Conservation (phyloP, 1,139 yeast genomes). For the Geotrichum siamense region DNA sequence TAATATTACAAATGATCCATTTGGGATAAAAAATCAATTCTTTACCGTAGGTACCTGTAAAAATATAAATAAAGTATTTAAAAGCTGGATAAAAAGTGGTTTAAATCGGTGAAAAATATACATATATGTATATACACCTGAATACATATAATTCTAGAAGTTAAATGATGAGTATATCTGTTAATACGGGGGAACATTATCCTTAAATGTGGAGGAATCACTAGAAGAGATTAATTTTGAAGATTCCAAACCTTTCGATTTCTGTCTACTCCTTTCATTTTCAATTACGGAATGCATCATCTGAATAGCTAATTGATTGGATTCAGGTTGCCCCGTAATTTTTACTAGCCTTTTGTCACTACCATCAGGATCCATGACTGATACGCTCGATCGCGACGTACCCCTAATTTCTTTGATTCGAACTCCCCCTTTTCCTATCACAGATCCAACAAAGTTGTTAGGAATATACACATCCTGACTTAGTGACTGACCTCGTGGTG, state of each 20-base stretch:
- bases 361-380: constrained; percentile 49
- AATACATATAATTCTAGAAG: too few species aligned
- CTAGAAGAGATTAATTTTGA: too few species aligned
- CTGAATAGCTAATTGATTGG: constrained; percentile 70
- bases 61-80: too few species aligned
- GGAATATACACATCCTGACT: constrained; percentile 72
- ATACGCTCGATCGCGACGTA: constrained; percentile 67
- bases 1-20: too few species aligned
- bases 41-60: too few species aligned
- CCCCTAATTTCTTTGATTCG: constrained; percentile 74
- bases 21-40: too few species aligned
- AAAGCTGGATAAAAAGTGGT: too few species aligned
- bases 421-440: constrained; percentile 82
- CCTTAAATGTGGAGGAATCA: too few species aligned
- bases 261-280: constrained; percentile 49
- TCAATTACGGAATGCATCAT: constrained; percentile 72
- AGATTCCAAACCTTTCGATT: constrained; percentile 4
- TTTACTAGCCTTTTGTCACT: constrained; percentile 54
- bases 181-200: too few species aligned
- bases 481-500: constrained; percentile 41
- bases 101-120: too few species aligned
- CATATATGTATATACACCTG: too few species aligned
- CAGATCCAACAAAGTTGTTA: constrained; percentile 70
- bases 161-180: too few species aligned
- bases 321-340: constrained; percentile 59